Evolutionary conservation across 257 asterid species (phyloP).

Genomic region (Gentiana dahurica): DNA sequence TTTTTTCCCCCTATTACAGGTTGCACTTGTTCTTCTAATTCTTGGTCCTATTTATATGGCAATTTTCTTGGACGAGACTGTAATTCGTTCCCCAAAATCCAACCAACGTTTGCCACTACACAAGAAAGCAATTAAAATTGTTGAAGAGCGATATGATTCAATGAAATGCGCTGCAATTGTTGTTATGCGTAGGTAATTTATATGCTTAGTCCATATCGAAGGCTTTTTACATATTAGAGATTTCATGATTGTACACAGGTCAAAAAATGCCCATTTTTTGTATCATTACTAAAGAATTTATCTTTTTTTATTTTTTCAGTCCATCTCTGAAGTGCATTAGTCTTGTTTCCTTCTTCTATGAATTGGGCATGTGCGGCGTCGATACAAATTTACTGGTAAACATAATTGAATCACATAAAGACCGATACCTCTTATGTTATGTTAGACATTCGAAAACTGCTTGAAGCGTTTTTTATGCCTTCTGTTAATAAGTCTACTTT

Average conservation of each 20-base stretch:
- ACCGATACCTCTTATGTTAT: too few relatives aligned
- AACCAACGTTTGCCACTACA: slow-evolving; percentile 22
- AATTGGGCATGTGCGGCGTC: slow-evolving; percentile 88
- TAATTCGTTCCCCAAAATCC: slow-evolving; percentile 25
- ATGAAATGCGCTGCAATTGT: slow-evolving; percentile 61
- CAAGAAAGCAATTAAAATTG: slow-evolving; percentile 41
- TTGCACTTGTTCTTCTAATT: slow-evolving; percentile 57
- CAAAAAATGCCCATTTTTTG: neutral
- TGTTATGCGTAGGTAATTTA: slow-evolving; percentile 53
- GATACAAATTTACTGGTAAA: slow-evolving; percentile 70
- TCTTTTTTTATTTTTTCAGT: slow-evolving; percentile 33
- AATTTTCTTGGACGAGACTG: slow-evolving; percentile 62
- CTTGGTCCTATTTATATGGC: slow-evolving; percentile 59
- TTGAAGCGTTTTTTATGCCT: neutral
- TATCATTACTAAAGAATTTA: slow-evolving; percentile 9
- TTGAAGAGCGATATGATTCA: slow-evolving; percentile 47
- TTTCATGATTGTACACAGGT: neutral
- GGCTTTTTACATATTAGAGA: neutral
- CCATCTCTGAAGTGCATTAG: slow-evolving; percentile 60
- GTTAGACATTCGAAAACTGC: too few relatives aligned
- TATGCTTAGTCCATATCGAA: neutral
- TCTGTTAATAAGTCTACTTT: slow-evolving; percentile 4
- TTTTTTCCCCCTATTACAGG: slow-evolving; percentile 35
- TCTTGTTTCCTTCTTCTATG: slow-evolving; percentile 79
- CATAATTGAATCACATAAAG: too few relatives aligned